Evolutionary conservation across 768 basidiomycete genomes (phyloP), one percentile per base, ranked within the genome.

Genomic region (Porphyrellus cyaneotinctus): DNA sequence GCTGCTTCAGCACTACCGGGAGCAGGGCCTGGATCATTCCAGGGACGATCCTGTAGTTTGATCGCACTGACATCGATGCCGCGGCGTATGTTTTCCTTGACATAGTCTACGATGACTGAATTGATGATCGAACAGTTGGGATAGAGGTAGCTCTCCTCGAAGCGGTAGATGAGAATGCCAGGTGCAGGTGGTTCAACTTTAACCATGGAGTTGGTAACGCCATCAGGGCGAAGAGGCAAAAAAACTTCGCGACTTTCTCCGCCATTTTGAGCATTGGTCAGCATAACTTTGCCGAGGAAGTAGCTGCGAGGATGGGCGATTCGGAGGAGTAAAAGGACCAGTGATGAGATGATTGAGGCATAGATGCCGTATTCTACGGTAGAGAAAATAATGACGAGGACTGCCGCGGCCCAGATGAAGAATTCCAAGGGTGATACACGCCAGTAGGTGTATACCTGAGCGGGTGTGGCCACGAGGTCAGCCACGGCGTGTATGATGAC

Each of bases 401-500:
- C 94, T 17, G 90, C 88, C 1, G 91, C 92, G 23, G 73, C 63
- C 84, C 88, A 95, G 64, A 95, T 94, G 60, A 94, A 30, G 71
- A 90, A 94, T 64, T 99, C 97, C 45, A 97, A 72, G 0, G 97
- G 97, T 0, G 89, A 90, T 22, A 95, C 85, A 26, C 91, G 83
- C 97, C 97, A 99, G 77, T 85, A 99, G 3, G 80, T 78, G 71
- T 87, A 97, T 15, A 88, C 85, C 66, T 83, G 84, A 42, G 78
- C 70, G 0, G 95, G 97, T 0, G 86, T 82, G 15, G 93, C 88
- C 47, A 99, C 87, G 45, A 99, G 76, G 72, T 88, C 87, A 7
- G 83, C 84, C 17, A 95, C 91, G 35, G 91, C 91, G 65, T 95
- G 93, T 59, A 97, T 95, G 66, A 98, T 95, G 58, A 97, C 81